Percentiles rank a stretch among this genome's conserved stretches.
phyloP scores from a whole-genome alignment of 768 basidiomycete genomes.

The Kwoniella mangroviensis region DNA sequence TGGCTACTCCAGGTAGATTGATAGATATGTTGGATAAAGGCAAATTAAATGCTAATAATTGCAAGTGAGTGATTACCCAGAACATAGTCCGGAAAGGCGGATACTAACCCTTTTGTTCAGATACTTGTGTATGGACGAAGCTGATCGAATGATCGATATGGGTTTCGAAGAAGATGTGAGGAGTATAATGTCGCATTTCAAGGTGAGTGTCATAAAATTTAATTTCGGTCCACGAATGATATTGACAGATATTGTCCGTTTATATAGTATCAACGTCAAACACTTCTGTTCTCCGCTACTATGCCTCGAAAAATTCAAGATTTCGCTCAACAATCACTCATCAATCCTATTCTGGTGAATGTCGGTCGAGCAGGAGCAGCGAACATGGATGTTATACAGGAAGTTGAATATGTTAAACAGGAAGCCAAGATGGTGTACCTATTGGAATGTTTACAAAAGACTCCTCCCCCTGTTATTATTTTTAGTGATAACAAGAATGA shows the following conservation, averaged over 20 bases:
- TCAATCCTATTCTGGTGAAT: conserved; percentile 91
- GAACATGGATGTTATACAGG: conserved; percentile 85
- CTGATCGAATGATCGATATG: conserved; percentile 96
- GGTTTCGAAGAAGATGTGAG: conserved; percentile 98
- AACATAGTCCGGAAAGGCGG: not conserved
- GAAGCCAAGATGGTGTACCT: conserved; percentile 99
- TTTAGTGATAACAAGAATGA: conserved; percentile 99
- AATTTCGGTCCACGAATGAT: too few species aligned
- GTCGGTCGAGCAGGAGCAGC: conserved; percentile 98
- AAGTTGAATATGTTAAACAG: conserved; percentile 98
- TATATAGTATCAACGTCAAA: conserved; percentile 87
- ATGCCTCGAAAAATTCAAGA: conserved; percentile 99
- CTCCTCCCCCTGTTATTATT: conserved; percentile 94
- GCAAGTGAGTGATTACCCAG: conserved; percentile 66
- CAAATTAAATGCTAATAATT: conserved; percentile 86
- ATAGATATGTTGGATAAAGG: conserved; percentile 99
- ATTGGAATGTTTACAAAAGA: conserved; percentile 96
- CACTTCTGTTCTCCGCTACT: conserved; percentile 94
- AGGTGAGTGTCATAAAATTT: conserved; percentile 62
- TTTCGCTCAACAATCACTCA: conserved; percentile 95
- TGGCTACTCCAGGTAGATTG: conserved; percentile 93
- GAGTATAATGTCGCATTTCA: conserved; percentile 97
- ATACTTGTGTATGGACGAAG: conserved; percentile 95
- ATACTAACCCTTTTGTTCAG: conserved; percentile 26
- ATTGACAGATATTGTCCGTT: too few species aligned